These are phyloP conservation scores for Haplosporangium sp. DNA, from an alignment of 371 early-diverging fungal species.

Conservation along the genomic window DNA sequence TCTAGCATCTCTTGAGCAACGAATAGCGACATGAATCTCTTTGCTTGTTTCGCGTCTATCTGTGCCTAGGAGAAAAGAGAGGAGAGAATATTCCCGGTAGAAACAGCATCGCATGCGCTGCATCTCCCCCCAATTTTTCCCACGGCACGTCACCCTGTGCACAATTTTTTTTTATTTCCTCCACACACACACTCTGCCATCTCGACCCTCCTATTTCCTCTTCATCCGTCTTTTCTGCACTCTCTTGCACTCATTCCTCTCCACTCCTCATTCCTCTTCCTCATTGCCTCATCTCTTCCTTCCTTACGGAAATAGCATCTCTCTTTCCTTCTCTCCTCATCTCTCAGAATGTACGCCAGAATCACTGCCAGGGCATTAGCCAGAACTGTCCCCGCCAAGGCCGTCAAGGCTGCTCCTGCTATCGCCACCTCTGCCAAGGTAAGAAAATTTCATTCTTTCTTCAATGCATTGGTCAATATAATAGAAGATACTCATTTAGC, in stretches of 20 bases:
- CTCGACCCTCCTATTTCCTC: no score
- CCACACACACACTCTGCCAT: background rate
- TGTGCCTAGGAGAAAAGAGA: no score
- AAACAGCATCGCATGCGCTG: constrained; percentile 8
- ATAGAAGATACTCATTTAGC: no score
- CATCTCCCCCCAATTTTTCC: constrained; percentile 4
- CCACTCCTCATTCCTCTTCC: background rate
- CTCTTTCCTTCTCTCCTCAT: background rate
- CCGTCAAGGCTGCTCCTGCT: constrained; percentile 30
- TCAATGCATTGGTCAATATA: no score
- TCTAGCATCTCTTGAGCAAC: no score
- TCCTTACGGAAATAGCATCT: background rate
- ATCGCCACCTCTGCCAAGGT: constrained; percentile 49
- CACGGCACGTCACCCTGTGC: constrained; percentile 10
- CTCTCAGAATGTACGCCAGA: constrained; percentile 36
- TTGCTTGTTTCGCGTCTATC: no score
- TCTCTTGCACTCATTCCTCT: constrained; percentile 4
- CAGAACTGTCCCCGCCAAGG: constrained; percentile 31
- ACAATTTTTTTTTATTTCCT: background rate
- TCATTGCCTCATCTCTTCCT: background rate
- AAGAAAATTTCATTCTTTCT: background rate
- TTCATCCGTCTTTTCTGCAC: background rate
- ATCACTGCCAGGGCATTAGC: constrained; percentile 33
- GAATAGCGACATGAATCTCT: no score
- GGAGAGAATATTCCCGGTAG: no score